phyloP scores from a whole-genome alignment of 2,329 filamentous ascomycete species.

The Cercospora berteroae region DNA sequence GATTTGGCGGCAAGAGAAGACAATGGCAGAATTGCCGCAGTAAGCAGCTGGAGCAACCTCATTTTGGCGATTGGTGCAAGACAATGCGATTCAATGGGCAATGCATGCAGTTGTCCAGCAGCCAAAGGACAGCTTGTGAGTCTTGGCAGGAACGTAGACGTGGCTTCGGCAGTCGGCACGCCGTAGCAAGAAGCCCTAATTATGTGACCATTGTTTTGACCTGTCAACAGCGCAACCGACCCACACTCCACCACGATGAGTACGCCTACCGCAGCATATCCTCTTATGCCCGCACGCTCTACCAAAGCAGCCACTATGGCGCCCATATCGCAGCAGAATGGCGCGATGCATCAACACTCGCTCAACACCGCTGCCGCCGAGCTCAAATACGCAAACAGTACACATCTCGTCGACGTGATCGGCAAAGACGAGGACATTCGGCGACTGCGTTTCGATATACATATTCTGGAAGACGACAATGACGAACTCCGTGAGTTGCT shows the following conservation, averaged over 20 bases:
- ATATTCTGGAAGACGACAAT: slow-evolving; percentile 74
- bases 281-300: slow-evolving; percentile 16
- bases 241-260: not conserved
- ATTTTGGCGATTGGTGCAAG: slow-evolving; percentile 50
- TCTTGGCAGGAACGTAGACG: slow-evolving; percentile 9
- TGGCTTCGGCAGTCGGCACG: not conserved
- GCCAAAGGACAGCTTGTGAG: slow-evolving; percentile 16
- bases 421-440: slow-evolving; percentile 73
- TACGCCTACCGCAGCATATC: slow-evolving; percentile 10
- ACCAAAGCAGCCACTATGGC: slow-evolving; percentile 25
- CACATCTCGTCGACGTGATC: slow-evolving; percentile 65
- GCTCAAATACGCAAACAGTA: slow-evolving; percentile 64
- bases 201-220: slow-evolving; percentile 2
- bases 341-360: slow-evolving; percentile 48
- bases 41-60: slow-evolving; percentile 64
- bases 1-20: slow-evolving; percentile 58
- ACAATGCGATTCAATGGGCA: slow-evolving; percentile 3
- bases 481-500: slow-evolving; percentile 65
- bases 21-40: slow-evolving; percentile 58
- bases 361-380: slow-evolving; percentile 60
- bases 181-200: not conserved
- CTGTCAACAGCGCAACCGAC: not conserved
- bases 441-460: slow-evolving; percentile 64
- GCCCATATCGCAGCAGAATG: slow-evolving; percentile 17
- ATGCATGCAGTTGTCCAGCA: not conserved